Base-by-base conservation (phyloP, 78 protist genomes). In the Mantamonas sphyraenae region DNA sequence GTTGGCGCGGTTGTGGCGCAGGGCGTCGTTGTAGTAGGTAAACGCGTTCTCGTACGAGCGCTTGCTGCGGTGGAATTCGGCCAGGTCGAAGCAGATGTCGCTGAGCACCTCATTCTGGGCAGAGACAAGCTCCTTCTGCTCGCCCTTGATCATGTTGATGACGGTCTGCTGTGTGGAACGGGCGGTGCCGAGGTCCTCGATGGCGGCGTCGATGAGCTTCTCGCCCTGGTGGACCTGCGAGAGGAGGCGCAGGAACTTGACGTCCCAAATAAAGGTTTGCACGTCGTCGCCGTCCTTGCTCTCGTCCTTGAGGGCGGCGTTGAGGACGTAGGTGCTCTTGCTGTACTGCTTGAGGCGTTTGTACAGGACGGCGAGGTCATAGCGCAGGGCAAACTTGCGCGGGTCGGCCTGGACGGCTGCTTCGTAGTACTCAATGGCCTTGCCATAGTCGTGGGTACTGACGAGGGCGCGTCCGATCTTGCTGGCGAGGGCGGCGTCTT, bases 381-480 rank as follows among this genome's bases (percentile, higher is more conserved):
- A 31, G 22, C 79, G 68, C 20, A 77, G 68, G 19, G 0, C 50
- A 24, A 2, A 37, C 28, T n/a, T 3, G 47, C 3, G 4, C 34
- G 56, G 63, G 8, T 70, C 89, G 30, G 65, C 56, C 40, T 56
- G 17, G 42, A 69, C 63, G 4, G 89, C 81, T n/a, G 64, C 17
- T 3, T 3, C 14, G 60, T 77, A 77, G 61, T 64, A 74, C 24
- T 47, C 51, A 37, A 74, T 51, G 20, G 84, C 91, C 64, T 60
- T 26, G 34, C 0, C 35, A 65, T 59, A 87, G 59, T 75, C 82
- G 72, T 87, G 88, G 10, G 92, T 75, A 16, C 56, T n/a, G 57
- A 87, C 85, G 42, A 82, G 60, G 16, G 88, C 82, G 20, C 3
- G 3, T 9, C 91, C 91, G 26, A 86, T 78, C 76, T 72, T 69